Evolutionary conservation across 2,329 filamentous ascomycete genomes (phyloP).

Genomic region (Xylariales sp.): DNA sequence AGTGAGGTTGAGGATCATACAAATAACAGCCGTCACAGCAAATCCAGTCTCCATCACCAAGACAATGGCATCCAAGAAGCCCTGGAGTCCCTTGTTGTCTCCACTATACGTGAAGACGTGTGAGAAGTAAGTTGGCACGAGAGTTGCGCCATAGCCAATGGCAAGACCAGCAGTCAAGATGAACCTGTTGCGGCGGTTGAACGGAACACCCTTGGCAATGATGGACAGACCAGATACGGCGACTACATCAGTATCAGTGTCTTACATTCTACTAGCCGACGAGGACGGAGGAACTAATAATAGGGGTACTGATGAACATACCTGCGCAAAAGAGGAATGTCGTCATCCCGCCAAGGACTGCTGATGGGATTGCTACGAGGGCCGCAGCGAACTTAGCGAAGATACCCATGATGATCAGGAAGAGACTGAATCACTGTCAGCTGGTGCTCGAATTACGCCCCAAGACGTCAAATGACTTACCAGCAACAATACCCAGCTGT

Average conservation of each 20-base stretch:
- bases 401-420: conserved; percentile 75
- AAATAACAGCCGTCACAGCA: conserved; percentile 68
- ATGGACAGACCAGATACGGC: conserved; percentile 75
- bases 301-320: neutral
- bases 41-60: conserved; percentile 73
- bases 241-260: conserved; percentile 34
- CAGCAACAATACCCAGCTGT: conserved; percentile 75
- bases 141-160: conserved; percentile 66
- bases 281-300: neutral
- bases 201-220: conserved; percentile 62
- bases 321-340: conserved; percentile 71
- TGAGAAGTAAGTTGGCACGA: conserved; percentile 63
- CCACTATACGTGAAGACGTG: conserved; percentile 70
- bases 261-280: neutral
- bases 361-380: conserved; percentile 67
- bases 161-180: conserved; percentile 72
- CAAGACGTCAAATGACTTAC: conserved; percentile 17
- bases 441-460: neutral
- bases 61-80: conserved; percentile 70
- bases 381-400: conserved; percentile 80
- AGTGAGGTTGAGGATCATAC: conserved; percentile 67
- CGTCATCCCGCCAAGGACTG: conserved; percentile 67
- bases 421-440: conserved; percentile 41
- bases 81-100: conserved; percentile 60
- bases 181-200: conserved; percentile 77